Conservation (phyloP, 148 eudicot species). For the Persicaria maculosa region DNA sequence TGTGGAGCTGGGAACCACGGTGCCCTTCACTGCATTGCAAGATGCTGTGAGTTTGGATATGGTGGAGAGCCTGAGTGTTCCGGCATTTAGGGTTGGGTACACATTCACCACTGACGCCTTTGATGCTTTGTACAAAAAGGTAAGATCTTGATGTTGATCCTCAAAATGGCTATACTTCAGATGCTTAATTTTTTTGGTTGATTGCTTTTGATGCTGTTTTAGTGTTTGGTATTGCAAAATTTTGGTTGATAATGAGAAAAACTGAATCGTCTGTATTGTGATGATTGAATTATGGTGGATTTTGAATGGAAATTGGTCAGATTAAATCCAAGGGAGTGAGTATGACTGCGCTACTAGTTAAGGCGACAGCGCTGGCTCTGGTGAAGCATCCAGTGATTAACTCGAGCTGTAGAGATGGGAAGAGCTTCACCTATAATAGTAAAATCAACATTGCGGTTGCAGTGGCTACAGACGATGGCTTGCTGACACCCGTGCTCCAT, state of each 20-base stretch:
- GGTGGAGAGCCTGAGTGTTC: conserved; percentile 88
- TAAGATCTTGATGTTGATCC: conserved; percentile 16
- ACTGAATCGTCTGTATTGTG: not conserved
- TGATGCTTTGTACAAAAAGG: conserved; percentile 92
- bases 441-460: conserved; percentile 88
- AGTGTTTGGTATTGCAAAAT: not conserved
- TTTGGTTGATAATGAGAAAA: not conserved
- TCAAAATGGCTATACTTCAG: not conserved
- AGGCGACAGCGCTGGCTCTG: conserved; percentile 93
- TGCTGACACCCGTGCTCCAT: conserved; percentile 86
- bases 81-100: conserved; percentile 89
- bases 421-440: conserved; percentile 89
- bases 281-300: conserved; percentile 10
- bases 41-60: conserved; percentile 83
- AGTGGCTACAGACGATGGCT: conserved; percentile 90
- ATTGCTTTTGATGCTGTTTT: not conserved
- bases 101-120: conserved; percentile 82
- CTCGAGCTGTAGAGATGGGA: conserved; percentile 97
- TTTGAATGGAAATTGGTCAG: conserved; percentile 25
- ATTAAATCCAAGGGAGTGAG: conserved; percentile 90
- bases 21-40: conserved; percentile 93
- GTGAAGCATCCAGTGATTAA: conserved; percentile 82
- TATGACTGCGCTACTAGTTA: conserved; percentile 91
- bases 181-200: not conserved
- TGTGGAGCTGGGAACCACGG: conserved; percentile 66